Evolutionary conservation across 306 rosid genomes (phyloP).

Genomic region (Comarum palustre): DNA sequence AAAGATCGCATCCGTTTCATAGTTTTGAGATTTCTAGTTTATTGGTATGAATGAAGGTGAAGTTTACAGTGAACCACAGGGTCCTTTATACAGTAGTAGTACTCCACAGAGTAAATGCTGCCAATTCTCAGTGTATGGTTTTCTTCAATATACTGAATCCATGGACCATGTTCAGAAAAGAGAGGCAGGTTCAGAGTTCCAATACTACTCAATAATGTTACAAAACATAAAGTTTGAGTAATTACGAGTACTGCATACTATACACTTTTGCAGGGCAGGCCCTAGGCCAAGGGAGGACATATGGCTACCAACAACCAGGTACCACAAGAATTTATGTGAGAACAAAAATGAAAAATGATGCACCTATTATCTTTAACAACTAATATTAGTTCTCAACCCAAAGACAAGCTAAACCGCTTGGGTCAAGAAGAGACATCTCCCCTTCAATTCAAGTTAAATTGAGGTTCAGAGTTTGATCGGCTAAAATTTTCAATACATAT

Average conservation of each 20-base stretch:
- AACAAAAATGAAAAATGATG: too few species aligned
- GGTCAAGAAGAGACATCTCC: too few species aligned
- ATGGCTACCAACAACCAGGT: not conserved
- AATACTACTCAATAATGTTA: not conserved
- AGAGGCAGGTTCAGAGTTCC: not conserved
- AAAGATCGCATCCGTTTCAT: not conserved
- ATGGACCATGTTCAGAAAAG: constrained; percentile 2
- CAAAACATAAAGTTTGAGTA: not conserved
- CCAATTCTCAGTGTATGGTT: not conserved
- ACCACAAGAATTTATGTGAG: not conserved
- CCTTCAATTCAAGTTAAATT: too few species aligned
- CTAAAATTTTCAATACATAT: not conserved
- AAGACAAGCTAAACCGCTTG: too few species aligned
- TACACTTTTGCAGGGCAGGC: not conserved
- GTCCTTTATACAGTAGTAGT: not conserved
- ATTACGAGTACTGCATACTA: not conserved
- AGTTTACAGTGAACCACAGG: not conserved
- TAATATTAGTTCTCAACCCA: too few species aligned
- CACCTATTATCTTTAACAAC: too few species aligned
- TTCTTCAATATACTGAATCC: not conserved
- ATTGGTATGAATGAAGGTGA: not conserved
- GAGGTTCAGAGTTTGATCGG: not conserved
- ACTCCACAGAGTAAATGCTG: not conserved
- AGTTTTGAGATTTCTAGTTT: not conserved
- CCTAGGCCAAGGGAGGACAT: not conserved